phyloP scores from a whole-genome alignment of 148 eudicot genomes.

The Rhododendron vialii region DNA sequence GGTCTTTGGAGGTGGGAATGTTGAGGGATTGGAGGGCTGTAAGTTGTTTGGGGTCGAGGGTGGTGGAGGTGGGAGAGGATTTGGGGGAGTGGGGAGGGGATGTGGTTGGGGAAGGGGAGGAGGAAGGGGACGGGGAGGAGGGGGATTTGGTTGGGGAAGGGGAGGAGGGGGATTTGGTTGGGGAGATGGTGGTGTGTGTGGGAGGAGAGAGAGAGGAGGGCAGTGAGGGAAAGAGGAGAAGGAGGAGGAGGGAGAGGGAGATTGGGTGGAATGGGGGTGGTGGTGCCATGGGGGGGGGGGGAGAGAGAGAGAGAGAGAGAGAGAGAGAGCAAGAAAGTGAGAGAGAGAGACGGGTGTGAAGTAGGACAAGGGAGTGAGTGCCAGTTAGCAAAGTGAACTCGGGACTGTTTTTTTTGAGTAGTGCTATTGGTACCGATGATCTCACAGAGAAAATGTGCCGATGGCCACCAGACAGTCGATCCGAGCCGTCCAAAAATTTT shows the following conservation, averaged over 20 bases:
- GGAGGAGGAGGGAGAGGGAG: slow-evolving; percentile 18
- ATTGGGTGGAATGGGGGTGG: slow-evolving; percentile 16
- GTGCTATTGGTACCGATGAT: too few relatives aligned
- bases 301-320: too few relatives aligned
- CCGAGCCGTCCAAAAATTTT: too few relatives aligned
- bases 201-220: slow-evolving; percentile 4
- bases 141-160: slow-evolving; percentile 15
- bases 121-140: slow-evolving; percentile 12
- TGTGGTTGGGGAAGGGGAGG: slow-evolving; percentile 13
- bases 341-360: not conserved
- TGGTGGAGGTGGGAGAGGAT: slow-evolving; percentile 22
- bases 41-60: slow-evolving; percentile 75
- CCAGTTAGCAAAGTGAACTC: too few relatives aligned
- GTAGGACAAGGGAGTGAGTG: not conserved
- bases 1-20: slow-evolving; percentile 56
- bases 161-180: not conserved
- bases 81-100: not conserved
- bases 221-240: not conserved
- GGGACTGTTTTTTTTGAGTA: too few relatives aligned
- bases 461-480: too few relatives aligned
- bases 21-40: slow-evolving; percentile 66
- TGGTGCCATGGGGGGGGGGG: slow-evolving; percentile 9
- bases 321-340: too few relatives aligned
- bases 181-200: slow-evolving; percentile 16
- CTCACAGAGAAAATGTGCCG: too few relatives aligned